Base-by-base conservation (phyloP, 2,329 filamentous ascomycete genomes). In the Cadophora malorum region DNA sequence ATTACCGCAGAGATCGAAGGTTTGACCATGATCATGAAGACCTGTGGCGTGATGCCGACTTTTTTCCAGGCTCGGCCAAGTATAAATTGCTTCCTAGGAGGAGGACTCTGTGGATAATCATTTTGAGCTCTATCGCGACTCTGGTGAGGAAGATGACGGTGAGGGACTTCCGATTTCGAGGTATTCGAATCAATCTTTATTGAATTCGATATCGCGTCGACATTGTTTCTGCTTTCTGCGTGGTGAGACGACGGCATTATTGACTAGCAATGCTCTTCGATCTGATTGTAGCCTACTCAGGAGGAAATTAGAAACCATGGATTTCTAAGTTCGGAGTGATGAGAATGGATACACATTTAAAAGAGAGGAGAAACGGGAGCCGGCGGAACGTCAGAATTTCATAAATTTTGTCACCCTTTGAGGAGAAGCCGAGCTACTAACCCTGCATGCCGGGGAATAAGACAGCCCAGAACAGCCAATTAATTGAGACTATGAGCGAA, bases 1-100 rank as follows among this genome's bases (percentile, higher is more conserved):
- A 73, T 72, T 7, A 66, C 62, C 1, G 71, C 67, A 31, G 70
- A 69, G 10, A 73, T 23, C 2, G 71, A 70, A 9, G 69, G 67
- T 53, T 72, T 73, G 56, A 73, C 53, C 67, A 72, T 72, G 35
- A 73, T 70, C 63, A 69, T 71, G n/a, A 69, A 50, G 9, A 70
- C 67, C 1, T 66, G 58, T 23, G 59, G 58, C 49, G 65, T 71
- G 25, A 73, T 49, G 0, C 67, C 70, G 16, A 73, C 5, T 45
- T 66, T 69, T 28, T 56, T 63, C 71, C 69, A 70, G 64, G 56
- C 55, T 64, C 60, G 53, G 25, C 58, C 56, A 8, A 70, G 38
- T 28, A 69, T 25, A 3, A 62, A 65, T 19, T 63, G 70, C 41
- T 65, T 66, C 21, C 25, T 41, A 7, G 52, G n/a, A 7, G 59